Evolutionary conservation across 768 basidiomycete genomes (phyloP).

Genomic region (Amanita rimosa): DNA sequence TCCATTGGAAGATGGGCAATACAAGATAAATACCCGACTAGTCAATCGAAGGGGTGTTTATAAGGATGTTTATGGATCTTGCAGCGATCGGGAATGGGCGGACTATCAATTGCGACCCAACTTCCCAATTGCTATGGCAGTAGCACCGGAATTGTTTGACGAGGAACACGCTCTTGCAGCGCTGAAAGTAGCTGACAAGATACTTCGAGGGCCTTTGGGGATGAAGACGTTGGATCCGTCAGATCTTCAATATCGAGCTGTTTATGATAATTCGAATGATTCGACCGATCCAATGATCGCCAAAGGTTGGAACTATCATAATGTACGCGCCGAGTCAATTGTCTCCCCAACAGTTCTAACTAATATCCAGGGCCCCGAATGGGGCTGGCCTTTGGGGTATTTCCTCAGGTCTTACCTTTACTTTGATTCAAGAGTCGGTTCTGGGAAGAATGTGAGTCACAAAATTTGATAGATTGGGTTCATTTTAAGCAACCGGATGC

Average conservation of each 20-base stretch:
- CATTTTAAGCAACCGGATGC: conserved; percentile 5
- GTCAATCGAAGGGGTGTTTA: conserved; percentile 92
- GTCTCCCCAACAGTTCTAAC: not conserved
- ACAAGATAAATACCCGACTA: conserved; percentile 56
- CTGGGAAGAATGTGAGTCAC: conserved; percentile 51
- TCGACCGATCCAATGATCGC: conserved; percentile 73
- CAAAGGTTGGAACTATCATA: conserved; percentile 93
- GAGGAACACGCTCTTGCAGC: conserved; percentile 69
- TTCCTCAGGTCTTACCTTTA: conserved; percentile 88
- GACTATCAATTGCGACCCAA: conserved; percentile 94
- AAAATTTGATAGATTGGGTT: not conserved
- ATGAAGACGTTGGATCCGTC: conserved; percentile 92
- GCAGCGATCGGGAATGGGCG: conserved; percentile 81
- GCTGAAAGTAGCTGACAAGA: conserved; percentile 67
- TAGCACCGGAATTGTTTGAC: conserved; percentile 92
- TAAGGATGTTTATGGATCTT: conserved; percentile 95
- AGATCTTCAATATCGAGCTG: conserved; percentile 83
- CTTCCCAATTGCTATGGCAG: conserved; percentile 93
- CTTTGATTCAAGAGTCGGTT: conserved; percentile 67
- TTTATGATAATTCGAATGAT: conserved; percentile 93
- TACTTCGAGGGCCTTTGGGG: conserved; percentile 80
- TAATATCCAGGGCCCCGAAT: conserved; percentile 66
- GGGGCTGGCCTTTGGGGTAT: conserved; percentile 94
- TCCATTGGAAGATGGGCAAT: conserved; percentile 55
- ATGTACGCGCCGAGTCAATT: conserved; percentile 36